Evolutionary conservation across 164 flowering plant genomes (phyloP).

Genomic region (Amborella trichopoda): DNA sequence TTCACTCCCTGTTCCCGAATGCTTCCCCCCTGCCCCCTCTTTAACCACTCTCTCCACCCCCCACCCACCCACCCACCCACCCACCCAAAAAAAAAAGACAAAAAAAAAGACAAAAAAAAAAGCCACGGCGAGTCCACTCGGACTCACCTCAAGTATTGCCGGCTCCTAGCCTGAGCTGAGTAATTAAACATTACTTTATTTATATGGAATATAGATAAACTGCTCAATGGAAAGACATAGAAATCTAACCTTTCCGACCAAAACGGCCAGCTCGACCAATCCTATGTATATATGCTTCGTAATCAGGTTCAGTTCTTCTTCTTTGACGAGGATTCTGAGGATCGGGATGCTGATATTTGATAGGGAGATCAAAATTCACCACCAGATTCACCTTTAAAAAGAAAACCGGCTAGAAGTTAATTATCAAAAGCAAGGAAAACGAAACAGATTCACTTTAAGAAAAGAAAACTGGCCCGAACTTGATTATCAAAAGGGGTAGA

Average conservation of each 20-base stretch:
- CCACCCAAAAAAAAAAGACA: no score
- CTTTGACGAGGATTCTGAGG: no score
- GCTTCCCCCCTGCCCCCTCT: no score
- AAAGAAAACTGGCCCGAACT: no score
- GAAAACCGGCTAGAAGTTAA: no score
- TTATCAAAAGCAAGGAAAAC: no score
- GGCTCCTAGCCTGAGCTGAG: background rate
- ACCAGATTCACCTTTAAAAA: conserved; percentile 67
- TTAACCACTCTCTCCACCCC: no score
- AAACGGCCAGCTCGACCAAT: conserved; percentile 95
- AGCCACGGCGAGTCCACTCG: background rate
- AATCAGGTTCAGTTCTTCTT: conserved; percentile 67
- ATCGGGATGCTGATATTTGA: conserved; percentile 15
- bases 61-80: no score
- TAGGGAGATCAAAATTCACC: conserved; percentile 60
- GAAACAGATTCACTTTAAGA: no score
- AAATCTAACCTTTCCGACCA: conserved; percentile 76
- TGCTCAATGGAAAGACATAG: background rate
- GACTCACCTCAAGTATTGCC: background rate
- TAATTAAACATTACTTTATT: background rate
- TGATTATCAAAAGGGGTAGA: background rate
- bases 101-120: background rate
- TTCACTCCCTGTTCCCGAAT: no score
- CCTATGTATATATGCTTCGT: conserved; percentile 86
- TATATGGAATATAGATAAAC: background rate